These are phyloP conservation scores for Luffa acutangula DNA, from an alignment of 306 rosid genomes.

Conservation along the genomic window DNA sequence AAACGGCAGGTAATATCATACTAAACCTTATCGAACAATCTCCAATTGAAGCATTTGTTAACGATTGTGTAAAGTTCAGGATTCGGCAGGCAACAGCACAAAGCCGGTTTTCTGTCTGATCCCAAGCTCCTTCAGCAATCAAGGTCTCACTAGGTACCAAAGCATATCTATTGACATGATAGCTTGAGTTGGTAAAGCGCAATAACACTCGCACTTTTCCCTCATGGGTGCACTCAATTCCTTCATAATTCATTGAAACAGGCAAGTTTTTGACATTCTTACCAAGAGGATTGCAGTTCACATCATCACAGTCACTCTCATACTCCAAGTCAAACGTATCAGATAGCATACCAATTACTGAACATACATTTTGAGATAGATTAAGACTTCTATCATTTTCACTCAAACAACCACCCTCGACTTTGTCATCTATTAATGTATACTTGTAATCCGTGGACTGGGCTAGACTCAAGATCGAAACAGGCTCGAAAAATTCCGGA, in stretches of 20 bases:
- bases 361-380: conserved; percentile 32
- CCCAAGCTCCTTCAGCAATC: conserved; percentile 74
- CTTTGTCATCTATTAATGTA: conserved; percentile 25
- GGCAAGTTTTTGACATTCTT: conserved; percentile 30
- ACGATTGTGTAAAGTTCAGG: conserved; percentile 34
- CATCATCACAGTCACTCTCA: conserved; percentile 38
- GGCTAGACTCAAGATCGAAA: conserved; percentile 47
- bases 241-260: conserved; percentile 25
- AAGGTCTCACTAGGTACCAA: conserved; percentile 40
- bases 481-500: conserved; percentile 27
- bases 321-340: conserved; percentile 45
- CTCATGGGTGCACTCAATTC: conserved; percentile 28
- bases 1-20: conserved; percentile 37
- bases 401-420: conserved; percentile 29
- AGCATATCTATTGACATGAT: conserved; percentile 21
- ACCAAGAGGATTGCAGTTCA: conserved; percentile 48
- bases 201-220: conserved; percentile 48
- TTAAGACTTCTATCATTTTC: conserved; percentile 18
- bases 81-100: conserved; percentile 58
- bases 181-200: conserved; percentile 35
- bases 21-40: conserved; percentile 49
- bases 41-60: conserved; percentile 43
- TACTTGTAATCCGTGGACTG: conserved; percentile 30
- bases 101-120: conserved; percentile 45
- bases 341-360: conserved; percentile 13